These are phyloP conservation scores for Leccinum griseonigrum DNA, from an alignment of 1,284 basidiomycete genomes.

Conservation along the genomic window DNA sequence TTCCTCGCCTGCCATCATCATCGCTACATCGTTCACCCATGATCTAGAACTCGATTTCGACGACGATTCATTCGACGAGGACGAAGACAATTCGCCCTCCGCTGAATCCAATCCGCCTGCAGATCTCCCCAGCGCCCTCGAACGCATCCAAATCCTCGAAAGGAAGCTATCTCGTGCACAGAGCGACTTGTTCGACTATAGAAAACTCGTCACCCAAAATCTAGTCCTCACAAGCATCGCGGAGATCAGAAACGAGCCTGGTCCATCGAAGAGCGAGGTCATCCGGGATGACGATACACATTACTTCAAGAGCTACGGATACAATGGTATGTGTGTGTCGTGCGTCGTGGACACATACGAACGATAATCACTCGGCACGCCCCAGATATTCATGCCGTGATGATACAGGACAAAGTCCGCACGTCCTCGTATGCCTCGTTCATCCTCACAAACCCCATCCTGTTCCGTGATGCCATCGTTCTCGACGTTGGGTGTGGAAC, in stretches of 20 bases:
- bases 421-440: slow-evolving; percentile 93
- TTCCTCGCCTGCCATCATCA: neutral
- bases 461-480: slow-evolving; percentile 86
- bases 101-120: slow-evolving; percentile 26
- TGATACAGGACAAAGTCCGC: slow-evolving; percentile 87
- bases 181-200: slow-evolving; percentile 58
- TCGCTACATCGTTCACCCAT: neutral
- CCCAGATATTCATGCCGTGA: slow-evolving; percentile 73
- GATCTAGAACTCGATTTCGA: slow-evolving; percentile 55
- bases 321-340: slow-evolving; percentile 65
- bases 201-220: slow-evolving; percentile 50
- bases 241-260: slow-evolving; percentile 42
- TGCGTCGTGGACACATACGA: neutral
- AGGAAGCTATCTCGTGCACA: slow-evolving; percentile 50
- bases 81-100: slow-evolving; percentile 30
- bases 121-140: slow-evolving; percentile 38
- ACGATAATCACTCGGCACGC: neutral
- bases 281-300: slow-evolving; percentile 84
- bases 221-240: slow-evolving; percentile 45
- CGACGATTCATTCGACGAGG: slow-evolving; percentile 77
- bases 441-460: slow-evolving; percentile 80
- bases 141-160: slow-evolving; percentile 51
- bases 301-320: slow-evolving; percentile 94
- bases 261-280: slow-evolving; percentile 28
- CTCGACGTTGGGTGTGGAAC: slow-evolving; percentile 96